Percentiles rank a stretch among this genome's conserved stretches.
Evolutionary conservation across 2,329 filamentous ascomycete genomes (phyloP).

Genomic region (Aureobasidium vineae): DNA sequence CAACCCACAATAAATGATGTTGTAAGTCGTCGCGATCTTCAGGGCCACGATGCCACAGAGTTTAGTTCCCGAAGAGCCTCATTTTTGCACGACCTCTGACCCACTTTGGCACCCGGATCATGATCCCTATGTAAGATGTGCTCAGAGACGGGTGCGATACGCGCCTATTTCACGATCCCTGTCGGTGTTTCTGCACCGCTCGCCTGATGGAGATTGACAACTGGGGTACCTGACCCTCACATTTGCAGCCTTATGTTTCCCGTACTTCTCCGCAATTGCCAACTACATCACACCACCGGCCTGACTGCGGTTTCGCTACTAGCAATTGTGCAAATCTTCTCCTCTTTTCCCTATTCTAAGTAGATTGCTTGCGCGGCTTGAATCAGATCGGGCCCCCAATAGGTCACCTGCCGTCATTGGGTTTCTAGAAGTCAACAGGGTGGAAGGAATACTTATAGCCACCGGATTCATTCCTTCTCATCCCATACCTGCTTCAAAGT

Average conservation of each 20-base stretch:
- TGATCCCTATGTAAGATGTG: conserved; percentile 4
- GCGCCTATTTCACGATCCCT: conserved; percentile 8
- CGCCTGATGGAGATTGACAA: conserved; percentile 9
- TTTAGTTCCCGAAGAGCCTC: conserved; percentile 24
- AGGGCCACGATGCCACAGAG: conserved; percentile 6
- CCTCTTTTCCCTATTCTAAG: conserved; percentile 11
- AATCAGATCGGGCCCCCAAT: neutral
- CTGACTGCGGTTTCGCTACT: conserved; percentile 9
- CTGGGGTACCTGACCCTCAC: conserved; percentile 3
- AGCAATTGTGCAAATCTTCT: conserved; percentile 9
- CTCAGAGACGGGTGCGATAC: neutral
- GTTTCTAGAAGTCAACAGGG: conserved; percentile 15
- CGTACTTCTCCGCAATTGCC: conserved; percentile 18
- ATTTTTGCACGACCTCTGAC: neutral
- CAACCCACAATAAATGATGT: conserved; percentile 19
- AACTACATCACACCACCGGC: conserved; percentile 24
- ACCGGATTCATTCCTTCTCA: neutral
- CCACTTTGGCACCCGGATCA: conserved; percentile 11
- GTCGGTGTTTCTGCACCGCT: neutral
- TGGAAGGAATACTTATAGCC: conserved; percentile 9
- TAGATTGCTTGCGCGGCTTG: conserved; percentile 7
- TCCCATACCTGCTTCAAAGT: neutral
- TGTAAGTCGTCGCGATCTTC: conserved; percentile 11
- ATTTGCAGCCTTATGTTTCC: conserved; percentile 13
- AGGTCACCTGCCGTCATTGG: conserved; percentile 13